phyloP scores from a whole-genome alignment of 805 yeast species.

The Candida nonsorbophila region DNA sequence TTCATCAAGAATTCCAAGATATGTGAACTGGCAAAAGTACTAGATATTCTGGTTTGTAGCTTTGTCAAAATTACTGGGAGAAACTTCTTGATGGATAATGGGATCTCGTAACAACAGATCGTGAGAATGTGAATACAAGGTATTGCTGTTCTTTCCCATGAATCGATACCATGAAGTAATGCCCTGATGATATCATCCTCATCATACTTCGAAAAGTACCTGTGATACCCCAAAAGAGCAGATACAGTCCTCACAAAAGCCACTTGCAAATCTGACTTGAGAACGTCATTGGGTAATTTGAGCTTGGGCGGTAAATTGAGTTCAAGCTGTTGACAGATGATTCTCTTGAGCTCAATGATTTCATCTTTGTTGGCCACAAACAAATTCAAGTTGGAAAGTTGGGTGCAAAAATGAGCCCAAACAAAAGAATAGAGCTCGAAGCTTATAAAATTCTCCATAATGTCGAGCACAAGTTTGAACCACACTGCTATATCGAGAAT shows the following conservation, averaged over 20 bases:
- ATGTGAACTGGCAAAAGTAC: slow-evolving; percentile 63
- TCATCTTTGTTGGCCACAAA: slow-evolving; percentile 37
- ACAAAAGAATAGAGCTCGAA: slow-evolving; percentile 72
- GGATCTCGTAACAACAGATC: slow-evolving; percentile 77
- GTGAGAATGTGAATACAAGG: slow-evolving; percentile 75
- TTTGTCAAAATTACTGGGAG: slow-evolving; percentile 65
- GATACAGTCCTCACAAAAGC: slow-evolving; percentile 60
- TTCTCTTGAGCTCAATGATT: slow-evolving; percentile 35
- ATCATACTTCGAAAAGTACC: slow-evolving; percentile 47
- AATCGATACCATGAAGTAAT: slow-evolving; percentile 54
- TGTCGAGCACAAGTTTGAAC: slow-evolving; percentile 44
- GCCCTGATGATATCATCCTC: slow-evolving; percentile 62
- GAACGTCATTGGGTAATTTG: slow-evolving; percentile 35
- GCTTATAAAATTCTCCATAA: slow-evolving; percentile 48
- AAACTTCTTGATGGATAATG: slow-evolving; percentile 64
- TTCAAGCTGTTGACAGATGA: slow-evolving; percentile 57
- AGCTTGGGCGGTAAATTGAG: slow-evolving; percentile 41
- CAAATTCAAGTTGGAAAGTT: slow-evolving; percentile 52
- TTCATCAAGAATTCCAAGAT: slow-evolving; percentile 70
- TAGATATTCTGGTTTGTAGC: slow-evolving; percentile 70
- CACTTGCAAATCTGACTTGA: slow-evolving; percentile 61
- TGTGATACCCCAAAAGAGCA: slow-evolving; percentile 56
- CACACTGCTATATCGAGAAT: slow-evolving; percentile 45
- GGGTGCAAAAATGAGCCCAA: slow-evolving; percentile 67
- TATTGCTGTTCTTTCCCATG: slow-evolving; percentile 75